phyloP scores from a whole-genome alignment of 1,284 basidiomycete species.

The Chiua sp. region DNA sequence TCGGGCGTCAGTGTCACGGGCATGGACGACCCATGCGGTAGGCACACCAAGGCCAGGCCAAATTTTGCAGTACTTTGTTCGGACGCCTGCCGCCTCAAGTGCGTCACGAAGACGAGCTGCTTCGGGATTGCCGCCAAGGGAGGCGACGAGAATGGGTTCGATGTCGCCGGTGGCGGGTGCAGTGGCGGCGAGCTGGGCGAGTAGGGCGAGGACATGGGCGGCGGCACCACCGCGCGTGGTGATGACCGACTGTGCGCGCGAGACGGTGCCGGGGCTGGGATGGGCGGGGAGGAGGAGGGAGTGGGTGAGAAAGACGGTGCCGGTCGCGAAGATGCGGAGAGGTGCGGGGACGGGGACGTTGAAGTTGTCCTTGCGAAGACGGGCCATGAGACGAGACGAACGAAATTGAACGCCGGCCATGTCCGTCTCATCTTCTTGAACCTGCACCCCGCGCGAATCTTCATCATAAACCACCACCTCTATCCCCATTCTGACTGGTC shows the following conservation, averaged over 20 bases:
- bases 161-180: constrained; percentile 44
- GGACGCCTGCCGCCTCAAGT: constrained; percentile 69
- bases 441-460: neutral
- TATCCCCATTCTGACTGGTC: neutral
- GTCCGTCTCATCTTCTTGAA: neutral
- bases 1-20: constrained; percentile 67
- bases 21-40: constrained; percentile 80
- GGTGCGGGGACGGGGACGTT: constrained; percentile 26
- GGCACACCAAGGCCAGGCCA: constrained; percentile 75
- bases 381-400: constrained; percentile 25
- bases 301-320: constrained; percentile 79
- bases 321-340: constrained; percentile 70
- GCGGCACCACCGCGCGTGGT: constrained; percentile 73
- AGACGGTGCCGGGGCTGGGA: constrained; percentile 59
- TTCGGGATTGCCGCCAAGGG: constrained; percentile 73
- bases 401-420: neutral
- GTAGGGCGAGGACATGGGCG: constrained; percentile 67
- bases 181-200: constrained; percentile 62
- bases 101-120: constrained; percentile 65
- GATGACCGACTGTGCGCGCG: constrained; percentile 72
- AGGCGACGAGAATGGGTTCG: constrained; percentile 73
- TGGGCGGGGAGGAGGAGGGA: constrained; percentile 64
- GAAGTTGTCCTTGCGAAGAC: constrained; percentile 44
- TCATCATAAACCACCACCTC: constrained; percentile 3
- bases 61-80: constrained; percentile 73